Evolutionary conservation across 768 basidiomycete genomes (phyloP).

Genomic region (Rhizopogon salebrosus): DNA sequence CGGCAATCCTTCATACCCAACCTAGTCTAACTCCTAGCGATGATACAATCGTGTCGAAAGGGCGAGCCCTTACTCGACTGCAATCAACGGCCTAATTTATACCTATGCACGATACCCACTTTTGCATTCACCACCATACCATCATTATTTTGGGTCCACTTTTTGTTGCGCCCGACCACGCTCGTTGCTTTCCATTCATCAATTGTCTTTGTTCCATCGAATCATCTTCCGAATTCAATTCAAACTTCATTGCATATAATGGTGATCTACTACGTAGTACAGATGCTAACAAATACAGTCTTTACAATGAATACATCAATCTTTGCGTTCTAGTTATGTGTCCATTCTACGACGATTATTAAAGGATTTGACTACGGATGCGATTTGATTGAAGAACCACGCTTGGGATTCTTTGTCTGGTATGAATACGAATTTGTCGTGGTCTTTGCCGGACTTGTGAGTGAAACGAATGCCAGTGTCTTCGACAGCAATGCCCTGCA

Average conservation of each 20-base stretch:
- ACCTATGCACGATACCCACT: slow-evolving; percentile 25
- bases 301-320: slow-evolving; percentile 8
- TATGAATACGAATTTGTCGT: slow-evolving; percentile 73
- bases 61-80: slow-evolving; percentile 20
- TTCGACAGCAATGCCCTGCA: slow-evolving; percentile 85
- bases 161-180: slow-evolving; percentile 12
- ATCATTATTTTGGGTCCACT: slow-evolving; percentile 13
- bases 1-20: slow-evolving; percentile 39
- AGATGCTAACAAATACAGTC: slow-evolving; percentile 18
- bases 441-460: slow-evolving; percentile 70
- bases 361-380: slow-evolving; percentile 70
- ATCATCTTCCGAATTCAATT: slow-evolving; percentile 18
- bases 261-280: slow-evolving; percentile 19
- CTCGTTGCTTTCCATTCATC: slow-evolving; percentile 14
- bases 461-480: slow-evolving; percentile 87
- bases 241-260: slow-evolving; percentile 21
- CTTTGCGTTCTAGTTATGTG: slow-evolving; percentile 16
- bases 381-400: slow-evolving; percentile 80
- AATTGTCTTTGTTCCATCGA: slow-evolving; percentile 20
- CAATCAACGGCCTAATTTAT: slow-evolving; percentile 9
- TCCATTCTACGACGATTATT: slow-evolving; percentile 75
- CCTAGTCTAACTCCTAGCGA: slow-evolving; percentile 36
- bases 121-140: slow-evolving; percentile 12
- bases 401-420: slow-evolving; percentile 68
- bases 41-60: slow-evolving; percentile 27